Evolutionary conservation across 140 eudicot genomes (phyloP), one percentile per base, ranked within the genome.

Genomic region (Bidens hawaiensis): DNA sequence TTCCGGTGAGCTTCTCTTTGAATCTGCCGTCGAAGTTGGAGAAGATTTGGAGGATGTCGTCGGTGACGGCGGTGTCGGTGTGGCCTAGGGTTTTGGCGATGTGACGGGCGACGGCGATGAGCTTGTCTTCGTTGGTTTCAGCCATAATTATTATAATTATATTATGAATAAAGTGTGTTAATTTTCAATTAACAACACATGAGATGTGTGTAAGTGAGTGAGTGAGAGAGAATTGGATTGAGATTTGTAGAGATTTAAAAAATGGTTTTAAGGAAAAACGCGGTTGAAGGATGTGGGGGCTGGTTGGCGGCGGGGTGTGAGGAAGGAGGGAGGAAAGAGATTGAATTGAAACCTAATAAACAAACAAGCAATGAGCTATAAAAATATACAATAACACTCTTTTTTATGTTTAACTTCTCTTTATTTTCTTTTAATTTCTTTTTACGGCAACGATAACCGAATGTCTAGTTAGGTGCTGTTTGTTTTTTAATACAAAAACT

Each of bases 51-150:
- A 94, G 85, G 15, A 94, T 88, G 26, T 94, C 97, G 21, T 88
- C 97, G 26, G 95, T 76, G 63, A 84, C 73, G 51, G 75, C 79
- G 60, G 71, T 81, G 33, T 94, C 96, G 18, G 93, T 78, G 43
- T 94, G 95, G 10, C 97, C 97, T 1, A 94, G 79, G 0, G 97
- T 76, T 42, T 83, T 88, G 12, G 96, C 99, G 27, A 94, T 81
- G 75, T 94, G 97, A 3, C 94, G 95, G 0, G 99, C 99, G 2
- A 94, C 94, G 4, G 97, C 97, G 38, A 94, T 77, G 1, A 94
- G 90, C 74, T 94, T 94, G 46, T 94, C 95, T 62, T 94, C 97
- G 7, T 94, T 94, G 48, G 83, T 81, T 51, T 82, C 93, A 30
- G 86, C 80, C 94, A 85, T 88, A 46, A 48, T 43, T 24, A 26